A percentile compares a stretch with the other conserved stretches of the same genome.
phyloP scores from a whole-genome alignment of 768 basidiomycete species.

The Sarcodon sp. region DNA sequence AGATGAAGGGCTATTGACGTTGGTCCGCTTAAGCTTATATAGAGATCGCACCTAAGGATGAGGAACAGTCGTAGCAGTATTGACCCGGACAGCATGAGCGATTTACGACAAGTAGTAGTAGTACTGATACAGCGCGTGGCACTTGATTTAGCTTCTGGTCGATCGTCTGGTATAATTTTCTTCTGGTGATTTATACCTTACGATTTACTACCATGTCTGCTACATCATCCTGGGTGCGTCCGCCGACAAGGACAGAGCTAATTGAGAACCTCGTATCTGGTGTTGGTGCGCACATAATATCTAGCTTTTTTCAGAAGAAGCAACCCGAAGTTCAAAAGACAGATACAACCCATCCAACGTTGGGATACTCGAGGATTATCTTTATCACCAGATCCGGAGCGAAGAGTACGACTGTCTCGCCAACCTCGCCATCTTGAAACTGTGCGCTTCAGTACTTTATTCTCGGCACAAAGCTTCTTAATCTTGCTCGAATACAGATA shows the following conservation, averaged over 20 bases:
- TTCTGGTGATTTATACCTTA: too few species aligned
- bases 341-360: conserved; percentile 96
- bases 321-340: conserved; percentile 34
- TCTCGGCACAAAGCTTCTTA: not conserved
- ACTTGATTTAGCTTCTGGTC: too few species aligned
- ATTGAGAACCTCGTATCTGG: conserved; percentile 89
- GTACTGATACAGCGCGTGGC: too few species aligned
- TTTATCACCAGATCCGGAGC: conserved; percentile 85
- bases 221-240: conserved; percentile 56
- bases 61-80: too few species aligned
- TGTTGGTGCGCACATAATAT: conserved; percentile 45
- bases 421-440: conserved; percentile 88
- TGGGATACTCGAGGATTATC: conserved; percentile 88
- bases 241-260: conserved; percentile 68
- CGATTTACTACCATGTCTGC: conserved; percentile 3
- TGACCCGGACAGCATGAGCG: too few species aligned
- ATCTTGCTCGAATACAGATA: conserved; percentile 36
- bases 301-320: not conserved
- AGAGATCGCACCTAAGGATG: too few species aligned
- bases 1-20: not conserved
- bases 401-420: conserved; percentile 92
- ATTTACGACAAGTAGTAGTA: too few species aligned
- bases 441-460: conserved; percentile 32
- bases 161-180: too few species aligned
- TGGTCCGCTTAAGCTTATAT: too few species aligned